A percentile compares a stretch with the other conserved stretches of the same genome.
Evolutionary conservation across 2,329 filamentous ascomycete species (phyloP).

Genomic region (Plenodomus tracheiphilus): DNA sequence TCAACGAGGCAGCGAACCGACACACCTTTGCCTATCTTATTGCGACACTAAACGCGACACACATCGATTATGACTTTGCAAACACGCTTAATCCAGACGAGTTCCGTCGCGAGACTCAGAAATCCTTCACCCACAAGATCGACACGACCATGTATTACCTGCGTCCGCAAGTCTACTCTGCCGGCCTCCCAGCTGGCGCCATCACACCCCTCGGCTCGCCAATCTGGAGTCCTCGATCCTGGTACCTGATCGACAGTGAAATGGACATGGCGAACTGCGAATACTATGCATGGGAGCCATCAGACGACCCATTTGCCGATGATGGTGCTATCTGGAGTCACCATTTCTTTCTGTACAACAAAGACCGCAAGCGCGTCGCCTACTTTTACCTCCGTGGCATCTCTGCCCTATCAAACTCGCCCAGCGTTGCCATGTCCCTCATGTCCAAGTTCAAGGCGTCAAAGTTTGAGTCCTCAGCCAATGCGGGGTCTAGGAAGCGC

Average conservation of each 20-base stretch:
- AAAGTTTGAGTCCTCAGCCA: constrained; percentile 54
- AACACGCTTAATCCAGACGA: constrained; percentile 86
- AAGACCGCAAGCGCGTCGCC: constrained; percentile 84
- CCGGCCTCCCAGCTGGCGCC: constrained; percentile 49
- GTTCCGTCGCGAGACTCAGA: constrained; percentile 82
- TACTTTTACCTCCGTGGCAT: constrained; percentile 93
- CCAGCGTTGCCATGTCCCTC: constrained; percentile 44
- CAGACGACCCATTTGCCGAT: constrained; percentile 88
- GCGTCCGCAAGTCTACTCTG: constrained; percentile 60
- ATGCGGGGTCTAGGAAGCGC: constrained; percentile 71
- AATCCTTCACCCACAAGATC: constrained; percentile 81
- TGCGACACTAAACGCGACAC: constrained; percentile 92
- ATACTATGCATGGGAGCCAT: constrained; percentile 85
- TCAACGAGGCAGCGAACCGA: constrained; percentile 85
- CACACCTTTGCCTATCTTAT: constrained; percentile 96
- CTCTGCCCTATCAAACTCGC: constrained; percentile 71
- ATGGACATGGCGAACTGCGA: constrained; percentile 90
- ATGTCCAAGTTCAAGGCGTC: constrained; percentile 45
- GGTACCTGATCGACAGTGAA: constrained; percentile 89
- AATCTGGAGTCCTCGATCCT: constrained; percentile 87
- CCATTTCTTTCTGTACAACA: constrained; percentile 99
- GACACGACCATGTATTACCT: constrained; percentile 86
- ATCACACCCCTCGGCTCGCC: constrained; percentile 57
- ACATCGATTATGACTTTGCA: constrained; percentile 96
- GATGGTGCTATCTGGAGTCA: constrained; percentile 93